phyloP scores from a whole-genome alignment of 139 green algal species.

The Picochlorum sp. region DNA sequence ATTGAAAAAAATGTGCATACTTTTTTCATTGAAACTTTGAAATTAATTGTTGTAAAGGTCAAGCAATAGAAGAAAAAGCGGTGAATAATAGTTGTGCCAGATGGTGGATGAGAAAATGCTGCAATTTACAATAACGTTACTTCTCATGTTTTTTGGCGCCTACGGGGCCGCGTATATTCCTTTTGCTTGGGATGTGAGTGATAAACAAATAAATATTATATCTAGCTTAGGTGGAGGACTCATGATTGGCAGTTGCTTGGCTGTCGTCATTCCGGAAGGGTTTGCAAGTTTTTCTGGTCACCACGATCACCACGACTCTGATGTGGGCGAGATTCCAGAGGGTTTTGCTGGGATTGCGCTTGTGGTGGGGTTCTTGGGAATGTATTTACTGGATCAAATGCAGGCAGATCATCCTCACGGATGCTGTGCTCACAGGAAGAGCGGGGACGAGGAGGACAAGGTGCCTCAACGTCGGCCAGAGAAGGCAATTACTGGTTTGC shows the following conservation, averaged over 20 bases:
- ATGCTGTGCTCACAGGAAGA: conserved; percentile 13
- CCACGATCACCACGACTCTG: conserved; percentile 10
- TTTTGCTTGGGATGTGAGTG: conserved; percentile 6
- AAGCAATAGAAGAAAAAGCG: background rate
- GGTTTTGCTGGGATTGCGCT: conserved; percentile 31
- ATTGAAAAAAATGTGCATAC: too few relatives aligned
- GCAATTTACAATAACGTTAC: conserved; percentile 2
- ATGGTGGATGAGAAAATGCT: background rate
- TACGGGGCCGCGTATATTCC: conserved; percentile 19
- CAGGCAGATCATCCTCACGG: conserved; percentile 16
- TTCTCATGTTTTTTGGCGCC: conserved; percentile 34
- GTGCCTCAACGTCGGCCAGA: background rate
- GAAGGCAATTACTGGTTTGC: conserved; percentile 32
- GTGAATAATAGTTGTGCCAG: background rate
- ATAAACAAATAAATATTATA: conserved; percentile 19
- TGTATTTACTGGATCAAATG: conserved; percentile 40
- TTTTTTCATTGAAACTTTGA: background rate
- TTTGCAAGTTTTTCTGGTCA: conserved; percentile 22
- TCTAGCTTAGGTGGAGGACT: conserved; percentile 36
- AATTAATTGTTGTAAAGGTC: background rate
- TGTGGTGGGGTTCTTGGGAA: conserved; percentile 37
- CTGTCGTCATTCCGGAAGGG: conserved; percentile 43
- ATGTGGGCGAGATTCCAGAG: conserved; percentile 4
- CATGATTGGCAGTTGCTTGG: conserved; percentile 34
- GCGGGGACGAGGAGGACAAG: background rate